Evolutionary conservation across 2,329 filamentous ascomycete genomes (phyloP).

Genomic region (Colletotrichum viniferum): DNA sequence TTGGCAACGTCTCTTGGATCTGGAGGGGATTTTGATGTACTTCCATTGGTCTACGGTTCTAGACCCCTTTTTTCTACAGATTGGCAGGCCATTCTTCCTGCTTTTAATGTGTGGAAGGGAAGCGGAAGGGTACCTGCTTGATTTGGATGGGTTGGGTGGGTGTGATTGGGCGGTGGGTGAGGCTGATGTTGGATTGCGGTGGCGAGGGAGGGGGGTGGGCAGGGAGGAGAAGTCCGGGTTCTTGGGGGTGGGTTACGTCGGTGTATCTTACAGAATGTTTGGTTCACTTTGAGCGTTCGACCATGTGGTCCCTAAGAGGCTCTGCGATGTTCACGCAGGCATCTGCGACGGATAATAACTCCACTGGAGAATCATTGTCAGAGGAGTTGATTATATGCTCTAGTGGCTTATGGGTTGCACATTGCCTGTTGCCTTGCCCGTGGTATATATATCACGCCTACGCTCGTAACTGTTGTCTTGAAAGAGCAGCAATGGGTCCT

Average conservation of each 20-base stretch:
- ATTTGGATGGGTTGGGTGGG: background rate
- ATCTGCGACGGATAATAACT: no score
- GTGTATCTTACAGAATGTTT: background rate
- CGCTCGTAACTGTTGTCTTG: no score
- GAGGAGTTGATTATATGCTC: accelerated
- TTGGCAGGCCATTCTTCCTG: no score
- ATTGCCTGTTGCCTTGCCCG: accelerated
- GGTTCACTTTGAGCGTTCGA: no score
- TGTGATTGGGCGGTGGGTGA: background rate
- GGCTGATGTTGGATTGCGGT: background rate
- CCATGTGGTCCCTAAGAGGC: accelerated
- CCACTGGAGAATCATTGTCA: accelerated
- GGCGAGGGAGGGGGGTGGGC: background rate
- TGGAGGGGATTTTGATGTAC: background rate
- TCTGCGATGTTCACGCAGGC: no score
- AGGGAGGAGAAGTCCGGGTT: background rate
- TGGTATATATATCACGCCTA: no score
- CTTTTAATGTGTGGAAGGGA: no score
- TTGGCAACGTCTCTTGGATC: no score
- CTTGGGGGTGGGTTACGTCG: background rate
- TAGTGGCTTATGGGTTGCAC: accelerated
- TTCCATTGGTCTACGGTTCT: background rate
- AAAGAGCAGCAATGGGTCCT: no score
- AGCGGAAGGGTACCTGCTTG: background rate
- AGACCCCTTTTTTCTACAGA: no score